These are phyloP conservation scores for Cyclostephanos tholiformis DNA, from an alignment of 108 stramenopile species.

Conservation along the genomic window DNA sequence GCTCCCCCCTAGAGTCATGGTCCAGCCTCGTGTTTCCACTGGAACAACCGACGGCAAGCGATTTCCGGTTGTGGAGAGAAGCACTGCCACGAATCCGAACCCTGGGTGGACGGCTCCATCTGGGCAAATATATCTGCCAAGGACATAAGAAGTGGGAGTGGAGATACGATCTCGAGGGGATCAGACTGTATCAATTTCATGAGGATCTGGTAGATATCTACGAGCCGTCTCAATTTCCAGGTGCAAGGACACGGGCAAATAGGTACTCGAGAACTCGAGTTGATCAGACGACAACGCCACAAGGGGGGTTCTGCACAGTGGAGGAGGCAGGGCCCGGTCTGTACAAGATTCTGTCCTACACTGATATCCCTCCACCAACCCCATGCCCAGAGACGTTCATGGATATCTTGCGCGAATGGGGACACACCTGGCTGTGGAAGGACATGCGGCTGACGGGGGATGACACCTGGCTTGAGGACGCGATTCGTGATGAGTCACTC, in stretches of 20 bases:
- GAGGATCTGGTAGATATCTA: background rate
- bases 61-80: background rate
- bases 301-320: background rate
- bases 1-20: background rate
- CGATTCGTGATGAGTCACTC: background rate
- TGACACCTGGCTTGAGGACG: conserved; percentile 8
- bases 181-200: background rate
- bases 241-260: no score
- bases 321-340: background rate
- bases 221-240: no score
- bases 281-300: background rate
- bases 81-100: background rate
- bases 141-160: background rate
- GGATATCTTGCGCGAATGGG: no score
- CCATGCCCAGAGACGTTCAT: background rate
- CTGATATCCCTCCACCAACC: background rate
- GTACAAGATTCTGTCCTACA: background rate
- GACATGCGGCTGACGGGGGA: no score
- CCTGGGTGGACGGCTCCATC: background rate
- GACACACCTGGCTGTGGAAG: no score
- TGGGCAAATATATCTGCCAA: background rate
- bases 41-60: background rate
- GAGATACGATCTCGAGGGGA: background rate
- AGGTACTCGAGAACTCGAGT: background rate
- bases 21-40: background rate